Base-by-base conservation (phyloP, 352 stramenopile species). In the Hyaloperonospora brassicae region DNA sequence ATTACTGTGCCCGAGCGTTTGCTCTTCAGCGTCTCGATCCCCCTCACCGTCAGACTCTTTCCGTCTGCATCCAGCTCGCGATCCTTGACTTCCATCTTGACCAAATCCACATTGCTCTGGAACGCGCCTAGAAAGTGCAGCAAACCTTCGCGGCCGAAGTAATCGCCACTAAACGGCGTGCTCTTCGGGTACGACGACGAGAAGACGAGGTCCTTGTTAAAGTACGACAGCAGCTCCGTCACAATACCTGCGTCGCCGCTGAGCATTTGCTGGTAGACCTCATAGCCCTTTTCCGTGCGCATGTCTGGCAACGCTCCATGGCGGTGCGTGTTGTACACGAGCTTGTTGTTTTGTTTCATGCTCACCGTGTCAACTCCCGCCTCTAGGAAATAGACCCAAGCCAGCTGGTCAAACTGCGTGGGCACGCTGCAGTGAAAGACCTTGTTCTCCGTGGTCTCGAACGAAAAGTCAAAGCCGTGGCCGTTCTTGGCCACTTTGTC, bases 171-270 rank as follows among this genome's bases (percentile, higher is more conserved):
- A 53, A 95, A 93, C 6, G 77, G 78, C 23, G 82, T 74, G 44
- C 64, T 80, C 53, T 90, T 92, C 11, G 82, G 82, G 52, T 89
- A 92, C 22, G 70, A 81, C 30, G 79, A 91, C 49, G 82, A 81
- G 51, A 95, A 90, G 27, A 95, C 84, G 11, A 95, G 61, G 36
- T 95, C 84, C 69, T 94, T 94, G 68, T 93, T 94, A 51, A 94
- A 94, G 47, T 90, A 94, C 22, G 84, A 68, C 51, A 92, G 51
- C 40, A 92, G 62, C 34, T 94, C 82, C 24, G 66, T 81, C 47
- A 87, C 55, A 12, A 75, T 44, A 11, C 50, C 40, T 12, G 73
- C 46, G 21, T 94, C 79, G 31, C 76, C 79, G 24, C 67, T 57
- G 40, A 91, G 52, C 55, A 90, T 66, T 14, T 78, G 80, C 2